Evolutionary conservation across 2,329 filamentous ascomycete genomes (phyloP).

Genomic region (Ophiostoma novo-ulmi): DNA sequence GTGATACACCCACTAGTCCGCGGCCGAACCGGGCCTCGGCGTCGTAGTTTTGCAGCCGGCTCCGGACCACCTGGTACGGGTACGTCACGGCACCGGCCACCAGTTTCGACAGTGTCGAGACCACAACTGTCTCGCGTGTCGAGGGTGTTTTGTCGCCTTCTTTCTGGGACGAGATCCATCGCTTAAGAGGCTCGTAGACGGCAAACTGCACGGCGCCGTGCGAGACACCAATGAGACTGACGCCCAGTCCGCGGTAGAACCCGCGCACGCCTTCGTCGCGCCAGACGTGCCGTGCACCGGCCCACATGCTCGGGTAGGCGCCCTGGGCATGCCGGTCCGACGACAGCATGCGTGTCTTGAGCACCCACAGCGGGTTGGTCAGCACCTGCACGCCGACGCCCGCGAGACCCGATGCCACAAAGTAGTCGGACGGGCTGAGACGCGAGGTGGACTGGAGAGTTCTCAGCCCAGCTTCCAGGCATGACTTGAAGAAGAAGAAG

Average conservation of each 20-base stretch:
- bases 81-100: slow-evolving; percentile 88
- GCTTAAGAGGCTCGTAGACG: slow-evolving; percentile 73
- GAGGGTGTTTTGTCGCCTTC: slow-evolving; percentile 51
- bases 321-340: slow-evolving; percentile 68
- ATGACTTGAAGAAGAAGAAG: slow-evolving; percentile 76
- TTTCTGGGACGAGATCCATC: slow-evolving; percentile 25
- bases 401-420: slow-evolving; percentile 64
- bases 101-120: slow-evolving; percentile 78
- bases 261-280: slow-evolving; percentile 67
- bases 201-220: slow-evolving; percentile 95
- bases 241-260: slow-evolving; percentile 81
- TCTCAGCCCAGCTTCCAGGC: slow-evolving; percentile 42
- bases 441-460: slow-evolving; percentile 30
- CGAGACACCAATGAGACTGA: slow-evolving; percentile 77
- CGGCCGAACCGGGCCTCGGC: slow-evolving; percentile 68
- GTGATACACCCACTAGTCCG: slow-evolving; percentile 63
- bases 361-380: slow-evolving; percentile 96
- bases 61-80: slow-evolving; percentile 88
- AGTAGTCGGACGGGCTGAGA: slow-evolving; percentile 67
- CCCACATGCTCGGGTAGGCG: slow-evolving; percentile 73
- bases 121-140: slow-evolving; percentile 64
- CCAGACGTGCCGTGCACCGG: slow-evolving; percentile 64
- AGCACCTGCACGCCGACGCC: slow-evolving; percentile 72
- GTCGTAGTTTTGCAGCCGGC: slow-evolving; percentile 83
- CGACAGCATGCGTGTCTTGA: slow-evolving; percentile 95